Evolutionary conservation across 768 basidiomycete species (phyloP), one percentile per base, ranked within the genome.

Genomic region (Ramaria sp.): DNA sequence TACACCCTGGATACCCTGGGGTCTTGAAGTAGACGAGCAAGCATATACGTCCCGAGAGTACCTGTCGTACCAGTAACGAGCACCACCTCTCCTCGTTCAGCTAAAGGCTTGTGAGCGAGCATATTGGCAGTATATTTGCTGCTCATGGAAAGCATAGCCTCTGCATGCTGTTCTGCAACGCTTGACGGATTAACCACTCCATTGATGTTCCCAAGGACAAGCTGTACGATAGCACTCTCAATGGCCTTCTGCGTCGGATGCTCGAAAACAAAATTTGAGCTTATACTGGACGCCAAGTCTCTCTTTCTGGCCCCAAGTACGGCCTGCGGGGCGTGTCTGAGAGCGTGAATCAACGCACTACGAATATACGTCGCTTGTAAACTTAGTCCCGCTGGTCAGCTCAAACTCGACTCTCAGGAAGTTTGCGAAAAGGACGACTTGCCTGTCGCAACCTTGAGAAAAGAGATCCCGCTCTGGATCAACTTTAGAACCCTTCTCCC

Each of bases 31-130:
- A 72, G 61, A 3, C 56, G 48, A 16, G 61, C 66, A 5, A 73
- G 61, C 2, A 71, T 48, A 43, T 70, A 62, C 5, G 63, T 65
- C 0, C 71, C 71, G 6, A 73, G 59, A 10, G 61, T 61, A 2
- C 71, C 71, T 1, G 71, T 73, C n/a, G 61, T 66, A 1, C 72
- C 71, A 0, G 71, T 72, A 18, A 72, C 32, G 10, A 72, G 57
- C 0, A 72, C 62, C 25, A 60, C 64, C 36, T 67, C 63, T 7
- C 8, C 36, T 10, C 6, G 32, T 18, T 5, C 12, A 6, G n/a
- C 42, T 50, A 30, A 42, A 22, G 20, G 62, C 59, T 22, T 38
- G 27, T 48, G 51, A 12, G 36, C 27, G 5, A 43, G 56, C 32
- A 52, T 52, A 1, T 28, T 13, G 8, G 22, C 13, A 3, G 57